phyloP scores from a whole-genome alignment of 1,284 basidiomycete genomes.

The Cryptococcus sp. region DNA sequence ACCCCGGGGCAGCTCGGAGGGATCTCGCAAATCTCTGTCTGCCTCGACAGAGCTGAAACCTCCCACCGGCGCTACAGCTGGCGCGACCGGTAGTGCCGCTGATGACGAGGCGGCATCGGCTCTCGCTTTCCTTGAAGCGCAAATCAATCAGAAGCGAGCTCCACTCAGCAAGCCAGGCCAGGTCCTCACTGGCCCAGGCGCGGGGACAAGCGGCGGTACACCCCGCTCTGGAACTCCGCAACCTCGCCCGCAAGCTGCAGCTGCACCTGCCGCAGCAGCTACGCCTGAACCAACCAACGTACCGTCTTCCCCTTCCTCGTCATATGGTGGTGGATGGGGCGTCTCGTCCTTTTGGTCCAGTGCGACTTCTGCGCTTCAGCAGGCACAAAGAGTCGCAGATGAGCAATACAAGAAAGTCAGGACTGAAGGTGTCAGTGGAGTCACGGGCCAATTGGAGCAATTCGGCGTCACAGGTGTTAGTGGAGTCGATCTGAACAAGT shows the following conservation, averaged over 20 bases:
- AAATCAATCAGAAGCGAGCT: conserved; percentile 76
- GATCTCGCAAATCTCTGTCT: not conserved
- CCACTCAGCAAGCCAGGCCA: conserved; percentile 36
- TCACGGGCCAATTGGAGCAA: conserved; percentile 28
- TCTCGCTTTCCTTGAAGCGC: conserved; percentile 82
- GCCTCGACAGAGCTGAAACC: conserved; percentile 3
- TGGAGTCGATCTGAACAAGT: conserved; percentile 76
- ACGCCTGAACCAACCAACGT: conserved; percentile 24
- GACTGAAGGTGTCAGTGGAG: conserved; percentile 61
- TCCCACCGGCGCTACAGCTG: conserved; percentile 1
- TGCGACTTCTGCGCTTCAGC: conserved; percentile 81
- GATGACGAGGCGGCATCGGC: conserved; percentile 57
- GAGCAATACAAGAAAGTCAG: conserved; percentile 66
- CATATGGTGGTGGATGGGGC: conserved; percentile 55
- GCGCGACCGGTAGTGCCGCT: conserved; percentile 64
- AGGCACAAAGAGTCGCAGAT: conserved; percentile 83
- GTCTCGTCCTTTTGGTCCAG: conserved; percentile 73
- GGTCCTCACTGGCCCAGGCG: not conserved
- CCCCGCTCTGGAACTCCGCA: conserved; percentile 32
- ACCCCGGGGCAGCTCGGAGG: conserved; percentile 5
- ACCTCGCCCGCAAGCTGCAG: conserved; percentile 2
- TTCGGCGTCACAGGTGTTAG: conserved; percentile 61
- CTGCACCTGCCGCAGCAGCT: conserved; percentile 9
- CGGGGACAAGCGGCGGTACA: not conserved
- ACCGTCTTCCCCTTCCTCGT: conserved; percentile 19